Evolutionary conservation across 306 rosid species (phyloP).

Genomic region (Dalbergia cultrata): DNA sequence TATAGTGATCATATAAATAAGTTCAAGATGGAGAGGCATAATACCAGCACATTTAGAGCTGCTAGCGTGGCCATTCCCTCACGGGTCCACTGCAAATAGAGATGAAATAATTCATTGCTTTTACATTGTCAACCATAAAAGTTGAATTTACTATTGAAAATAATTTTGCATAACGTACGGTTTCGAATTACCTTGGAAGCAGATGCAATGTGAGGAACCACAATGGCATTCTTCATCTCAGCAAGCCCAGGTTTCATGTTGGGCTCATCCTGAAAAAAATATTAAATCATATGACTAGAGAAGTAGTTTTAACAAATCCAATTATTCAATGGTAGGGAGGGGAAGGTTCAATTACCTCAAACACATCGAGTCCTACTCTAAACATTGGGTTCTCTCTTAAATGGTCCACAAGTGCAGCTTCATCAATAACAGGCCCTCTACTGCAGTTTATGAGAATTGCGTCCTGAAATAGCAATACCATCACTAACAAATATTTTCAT

Average conservation of each 20-base stretch:
- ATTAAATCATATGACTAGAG: not conserved
- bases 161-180: not conserved
- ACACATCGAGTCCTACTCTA: slow-evolving; percentile 97
- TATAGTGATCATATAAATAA: slow-evolving; percentile 30
- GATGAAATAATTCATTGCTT: slow-evolving; percentile 16
- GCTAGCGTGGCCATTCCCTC: slow-evolving; percentile 99
- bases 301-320: not conserved
- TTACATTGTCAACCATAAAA: not conserved
- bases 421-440: slow-evolving; percentile 96
- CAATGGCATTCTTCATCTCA: slow-evolving; percentile 91
- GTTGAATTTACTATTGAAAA: not conserved
- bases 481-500: slow-evolving; percentile 12
- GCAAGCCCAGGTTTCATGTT: slow-evolving; percentile 98
- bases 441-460: slow-evolving; percentile 97
- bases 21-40: slow-evolving; percentile 38
- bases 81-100: slow-evolving; percentile 90
- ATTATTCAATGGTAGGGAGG: slow-evolving; percentile 15
- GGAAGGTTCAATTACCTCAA: slow-evolving; percentile 69
- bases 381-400: slow-evolving; percentile 87
- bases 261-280: slow-evolving; percentile 82
- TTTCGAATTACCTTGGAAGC: slow-evolving; percentile 84
- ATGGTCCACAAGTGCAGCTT: slow-evolving; percentile 95
- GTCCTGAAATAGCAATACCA: slow-evolving; percentile 61
- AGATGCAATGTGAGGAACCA: slow-evolving; percentile 99
- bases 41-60: slow-evolving; percentile 97